phyloP scores from a whole-genome alignment of 202 grass and related monocot genomes.

The Eragrostis tef region DNA sequence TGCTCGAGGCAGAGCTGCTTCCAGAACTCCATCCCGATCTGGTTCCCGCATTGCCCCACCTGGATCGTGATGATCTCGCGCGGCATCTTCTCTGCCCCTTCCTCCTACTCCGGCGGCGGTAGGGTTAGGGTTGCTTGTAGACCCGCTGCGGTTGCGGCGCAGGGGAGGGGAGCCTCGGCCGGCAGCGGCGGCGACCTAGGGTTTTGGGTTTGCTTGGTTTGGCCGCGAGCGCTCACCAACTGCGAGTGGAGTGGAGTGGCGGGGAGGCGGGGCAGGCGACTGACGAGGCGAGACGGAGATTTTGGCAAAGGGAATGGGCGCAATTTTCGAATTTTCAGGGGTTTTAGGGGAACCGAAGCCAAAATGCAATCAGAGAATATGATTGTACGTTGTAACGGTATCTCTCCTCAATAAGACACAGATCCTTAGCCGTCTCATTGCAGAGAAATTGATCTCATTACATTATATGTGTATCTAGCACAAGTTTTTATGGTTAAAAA shows the following conservation, averaged over 20 bases:
- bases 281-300: not conserved
- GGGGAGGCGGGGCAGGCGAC: not conserved
- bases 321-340: slow-evolving; percentile 50
- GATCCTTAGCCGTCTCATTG: too few relatives aligned
- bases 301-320: slow-evolving; percentile 39
- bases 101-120: not conserved
- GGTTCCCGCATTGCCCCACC: slow-evolving; percentile 99
- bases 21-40: slow-evolving; percentile 99
- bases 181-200: slow-evolving; percentile 39
- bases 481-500: too few relatives aligned
- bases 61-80: slow-evolving; percentile 99
- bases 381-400: too few relatives aligned
- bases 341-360: not conserved
- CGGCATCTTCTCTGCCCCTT: slow-evolving; percentile 57
- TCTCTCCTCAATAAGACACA: too few relatives aligned
- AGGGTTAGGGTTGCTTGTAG: slow-evolving; percentile 1
- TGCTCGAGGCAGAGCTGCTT: slow-evolving; percentile 99
- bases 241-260: slow-evolving; percentile 6
- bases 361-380: too few relatives aligned
- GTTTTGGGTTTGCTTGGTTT: slow-evolving; percentile 46
- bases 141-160: not conserved
- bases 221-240: slow-evolving; percentile 39
- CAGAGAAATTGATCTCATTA: too few relatives aligned
- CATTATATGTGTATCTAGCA: too few relatives aligned
- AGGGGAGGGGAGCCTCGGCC: not conserved